Evolutionary conservation across 1,284 basidiomycete genomes (phyloP), one percentile per base, ranked within the genome.

Genomic region (Ustilago sp.): DNA sequence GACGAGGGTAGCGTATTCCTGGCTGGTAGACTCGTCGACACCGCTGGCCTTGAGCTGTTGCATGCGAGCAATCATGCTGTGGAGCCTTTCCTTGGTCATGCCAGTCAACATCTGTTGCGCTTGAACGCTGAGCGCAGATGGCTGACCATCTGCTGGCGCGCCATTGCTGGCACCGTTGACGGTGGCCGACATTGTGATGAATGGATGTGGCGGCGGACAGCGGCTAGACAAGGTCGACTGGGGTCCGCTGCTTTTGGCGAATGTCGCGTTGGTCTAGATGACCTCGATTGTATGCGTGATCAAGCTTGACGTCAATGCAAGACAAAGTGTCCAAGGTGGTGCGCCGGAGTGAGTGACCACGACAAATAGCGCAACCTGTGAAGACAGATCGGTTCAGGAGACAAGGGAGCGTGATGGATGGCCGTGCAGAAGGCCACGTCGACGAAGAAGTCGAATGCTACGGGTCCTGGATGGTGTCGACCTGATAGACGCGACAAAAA

Each of bases 21-120:
- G 74, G 41, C 69, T 86, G 34, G 80, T 85, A 53, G 86, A 82
- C 62, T 85, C 82, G 45, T 83, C 87, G 61, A 81, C 79, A 28
- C 87, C 87, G 50, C 80, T 77, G 12, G 76, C 76, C 54, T 86
- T 85, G 64, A 88, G 86, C 56, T 84, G 78, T 54, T 85, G 83
- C 77, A 87, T 85, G 47, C 87, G 77, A n/a, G 72, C 65, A 38
- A 84, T 74, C 68, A 83, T 80, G 62, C 79, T 63, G 50, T 82
- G 80, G 2, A 84, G 72, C 39, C 77, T 73, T 54, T 84, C 83
- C 62, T 83, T 83, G 63, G 75, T 84, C 82, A 84, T 84, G n/a
- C 80, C 79, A 17, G 80, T 73, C 36, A 84, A 61, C 73, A 82
- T 79, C 51, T 79, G 79, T 56, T 82, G 80, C 23, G 77, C 75